Percentiles rank a stretch among this genome's conserved stretches.
Conservation (phyloP, 2,329 filamentous ascomycete species). For the Bipolaris sorokiniana region DNA sequence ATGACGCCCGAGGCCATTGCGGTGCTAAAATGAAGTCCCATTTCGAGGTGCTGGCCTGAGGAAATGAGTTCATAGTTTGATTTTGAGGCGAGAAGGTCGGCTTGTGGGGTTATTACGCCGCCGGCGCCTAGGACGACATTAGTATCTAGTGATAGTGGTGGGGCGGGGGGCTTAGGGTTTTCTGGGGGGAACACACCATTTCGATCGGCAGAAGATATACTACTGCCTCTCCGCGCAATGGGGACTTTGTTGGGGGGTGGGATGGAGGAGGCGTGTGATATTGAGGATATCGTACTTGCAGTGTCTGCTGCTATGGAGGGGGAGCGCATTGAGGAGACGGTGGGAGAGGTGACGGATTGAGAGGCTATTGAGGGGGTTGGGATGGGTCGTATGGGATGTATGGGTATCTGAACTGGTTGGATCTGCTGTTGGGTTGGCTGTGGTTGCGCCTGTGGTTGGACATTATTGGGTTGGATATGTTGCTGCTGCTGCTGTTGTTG, state of each 20-base stretch:
- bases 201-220: constrained; percentile 29
- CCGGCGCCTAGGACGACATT: constrained; percentile 24
- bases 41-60: constrained; percentile 38
- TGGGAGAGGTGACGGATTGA: constrained; percentile 17
- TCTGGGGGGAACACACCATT: constrained; percentile 26
- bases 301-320: constrained; percentile 30
- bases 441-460: constrained; percentile 2
- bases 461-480: not conserved
- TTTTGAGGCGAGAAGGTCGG: constrained; percentile 38
- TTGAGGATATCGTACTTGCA: constrained; percentile 33
- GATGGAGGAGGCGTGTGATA: constrained; percentile 33
- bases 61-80: constrained; percentile 42
- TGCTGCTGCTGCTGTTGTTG: constrained; percentile 3
- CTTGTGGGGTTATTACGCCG: constrained; percentile 35
- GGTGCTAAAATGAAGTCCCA: constrained; percentile 42
- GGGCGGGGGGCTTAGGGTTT: not conserved
- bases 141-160: not conserved
- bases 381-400: constrained; percentile 24
- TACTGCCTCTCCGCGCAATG: constrained; percentile 30
- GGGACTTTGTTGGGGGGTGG: constrained; percentile 32
- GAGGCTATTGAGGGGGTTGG: constrained; percentile 21
- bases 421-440: constrained; percentile 12
- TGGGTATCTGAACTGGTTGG: constrained; percentile 16
- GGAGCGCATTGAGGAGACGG: constrained; percentile 26
- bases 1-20: constrained; percentile 43